Percentiles rank a stretch among this genome's conserved stretches.
phyloP scores from a whole-genome alignment of 306 rosid species.

The Benincasa hispida region DNA sequence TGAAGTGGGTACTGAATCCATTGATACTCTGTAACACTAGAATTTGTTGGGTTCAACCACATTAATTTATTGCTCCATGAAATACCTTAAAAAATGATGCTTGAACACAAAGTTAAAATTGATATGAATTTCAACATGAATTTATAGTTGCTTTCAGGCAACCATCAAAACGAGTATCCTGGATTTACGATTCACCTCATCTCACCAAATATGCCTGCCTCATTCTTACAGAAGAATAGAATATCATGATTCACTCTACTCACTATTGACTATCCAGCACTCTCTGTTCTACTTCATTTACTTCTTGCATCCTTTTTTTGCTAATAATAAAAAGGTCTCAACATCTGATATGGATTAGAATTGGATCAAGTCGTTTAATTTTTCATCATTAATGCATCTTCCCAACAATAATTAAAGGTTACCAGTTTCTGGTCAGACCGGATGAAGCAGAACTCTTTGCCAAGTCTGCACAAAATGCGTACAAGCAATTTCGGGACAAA shows the following conservation, averaged over 20 bases:
- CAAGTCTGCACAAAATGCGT: constrained; percentile 53
- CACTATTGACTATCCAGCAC: not conserved
- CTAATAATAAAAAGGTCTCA: not conserved
- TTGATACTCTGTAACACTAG: not conserved
- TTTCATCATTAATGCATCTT: not conserved
- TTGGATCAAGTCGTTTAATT: constrained; percentile 40
- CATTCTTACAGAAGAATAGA: not conserved
- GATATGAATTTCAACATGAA: not conserved
- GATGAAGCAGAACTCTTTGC: constrained; percentile 91
- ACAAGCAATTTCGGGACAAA: constrained; percentile 78
- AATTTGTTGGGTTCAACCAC: not conserved
- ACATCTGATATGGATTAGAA: constrained; percentile 23
- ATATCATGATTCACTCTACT: not conserved
- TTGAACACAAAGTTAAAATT: not conserved
- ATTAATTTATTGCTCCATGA: not conserved
- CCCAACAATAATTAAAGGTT: not conserved
- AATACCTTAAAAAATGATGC: not conserved
- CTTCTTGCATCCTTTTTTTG: not conserved
- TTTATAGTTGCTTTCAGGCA: not conserved
- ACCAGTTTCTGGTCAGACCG: constrained; percentile 31
- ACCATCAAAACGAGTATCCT: not conserved
- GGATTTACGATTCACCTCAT: not conserved
- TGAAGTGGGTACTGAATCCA: not conserved
- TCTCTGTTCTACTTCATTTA: not conserved
- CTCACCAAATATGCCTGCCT: not conserved